phyloP scores from a whole-genome alignment of 2,329 filamentous ascomycete species.

The Didymella segeticola region DNA sequence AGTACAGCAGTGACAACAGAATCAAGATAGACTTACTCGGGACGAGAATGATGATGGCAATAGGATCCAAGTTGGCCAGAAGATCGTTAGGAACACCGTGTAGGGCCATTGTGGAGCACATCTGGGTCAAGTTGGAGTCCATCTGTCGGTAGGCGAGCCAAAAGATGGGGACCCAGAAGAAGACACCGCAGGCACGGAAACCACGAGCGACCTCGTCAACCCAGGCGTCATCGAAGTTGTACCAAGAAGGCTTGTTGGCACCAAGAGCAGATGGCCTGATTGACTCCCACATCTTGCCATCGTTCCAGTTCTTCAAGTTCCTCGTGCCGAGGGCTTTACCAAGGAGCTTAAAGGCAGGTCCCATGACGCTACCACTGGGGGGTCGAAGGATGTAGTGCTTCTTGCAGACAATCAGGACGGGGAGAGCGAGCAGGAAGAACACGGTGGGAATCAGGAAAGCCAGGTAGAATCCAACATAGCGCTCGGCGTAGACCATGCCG shows the following conservation, averaged over 20 bases:
- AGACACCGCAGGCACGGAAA: conserved; percentile 46
- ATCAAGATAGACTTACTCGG: conserved; percentile 50
- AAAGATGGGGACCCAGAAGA: conserved; percentile 69
- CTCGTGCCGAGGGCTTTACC: conserved; percentile 56
- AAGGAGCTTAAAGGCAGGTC: conserved; percentile 68
- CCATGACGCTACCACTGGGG: conserved; percentile 72
- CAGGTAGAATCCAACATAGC: conserved; percentile 73
- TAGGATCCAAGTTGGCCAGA: conserved; percentile 76
- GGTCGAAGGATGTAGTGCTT: conserved; percentile 67
- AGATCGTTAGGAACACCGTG: conserved; percentile 79
- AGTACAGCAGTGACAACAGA: conserved; percentile 70
- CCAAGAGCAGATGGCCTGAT: conserved; percentile 69
- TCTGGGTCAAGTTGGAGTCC: conserved; percentile 68
- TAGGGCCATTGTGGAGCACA: conserved; percentile 70
- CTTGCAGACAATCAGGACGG: conserved; percentile 65
- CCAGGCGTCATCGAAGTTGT: conserved; percentile 82
- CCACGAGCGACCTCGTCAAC: conserved; percentile 80
- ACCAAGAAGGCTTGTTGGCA: conserved; percentile 67
- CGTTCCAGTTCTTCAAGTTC: conserved; percentile 63
- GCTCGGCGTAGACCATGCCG: conserved; percentile 49
- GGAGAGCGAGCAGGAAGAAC: conserved; percentile 66
- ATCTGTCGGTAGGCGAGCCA: conserved; percentile 75
- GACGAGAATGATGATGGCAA: conserved; percentile 77
- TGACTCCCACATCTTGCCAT: conserved; percentile 67
- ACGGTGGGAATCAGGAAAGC: conserved; percentile 72